These are phyloP conservation scores for Raddia guianensis DNA, from an alignment of 176 grass and related monocot genomes.

Conservation along the genomic window DNA sequence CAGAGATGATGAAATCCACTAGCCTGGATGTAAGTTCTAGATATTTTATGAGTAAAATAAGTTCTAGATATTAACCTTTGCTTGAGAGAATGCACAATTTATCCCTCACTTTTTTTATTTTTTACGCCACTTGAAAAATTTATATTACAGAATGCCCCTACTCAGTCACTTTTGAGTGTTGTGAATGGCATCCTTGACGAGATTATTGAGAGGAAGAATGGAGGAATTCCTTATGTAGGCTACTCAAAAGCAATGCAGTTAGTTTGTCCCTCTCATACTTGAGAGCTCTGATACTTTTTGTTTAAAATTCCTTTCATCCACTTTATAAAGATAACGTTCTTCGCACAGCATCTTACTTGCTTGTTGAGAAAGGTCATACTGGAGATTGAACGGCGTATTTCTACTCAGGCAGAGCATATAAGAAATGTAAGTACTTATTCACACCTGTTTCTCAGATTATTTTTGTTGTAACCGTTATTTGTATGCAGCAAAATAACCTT, in stretches of 20 bases:
- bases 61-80: conserved; percentile 7
- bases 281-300: not conserved
- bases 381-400: conserved; percentile 70
- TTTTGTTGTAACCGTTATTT: conserved; percentile 34
- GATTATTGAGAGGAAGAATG: conserved; percentile 73
- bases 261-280: conserved; percentile 57
- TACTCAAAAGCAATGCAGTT: conserved; percentile 70
- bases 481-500: conserved; percentile 75
- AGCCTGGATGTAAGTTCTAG: conserved; percentile 64
- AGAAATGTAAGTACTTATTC: conserved; percentile 60
- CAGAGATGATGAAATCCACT: conserved; percentile 71
- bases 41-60: conserved; percentile 33
- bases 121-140: not conserved
- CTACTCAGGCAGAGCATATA: conserved; percentile 75
- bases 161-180: conserved; percentile 75
- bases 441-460: conserved; percentile 22
- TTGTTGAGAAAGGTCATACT: conserved; percentile 70
- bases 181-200: conserved; percentile 69
- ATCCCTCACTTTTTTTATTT: not conserved
- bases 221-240: conserved; percentile 82
- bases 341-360: conserved; percentile 53
- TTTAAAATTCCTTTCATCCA: conserved; percentile 11
- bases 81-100: not conserved
- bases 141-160: conserved; percentile 69
- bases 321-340: not conserved